A percentile compares a stretch with the other conserved stretches of the same genome.
Evolutionary conservation across 176 grass and related monocot species (phyloP).

Genomic region (Eremochloa ophiuroides): DNA sequence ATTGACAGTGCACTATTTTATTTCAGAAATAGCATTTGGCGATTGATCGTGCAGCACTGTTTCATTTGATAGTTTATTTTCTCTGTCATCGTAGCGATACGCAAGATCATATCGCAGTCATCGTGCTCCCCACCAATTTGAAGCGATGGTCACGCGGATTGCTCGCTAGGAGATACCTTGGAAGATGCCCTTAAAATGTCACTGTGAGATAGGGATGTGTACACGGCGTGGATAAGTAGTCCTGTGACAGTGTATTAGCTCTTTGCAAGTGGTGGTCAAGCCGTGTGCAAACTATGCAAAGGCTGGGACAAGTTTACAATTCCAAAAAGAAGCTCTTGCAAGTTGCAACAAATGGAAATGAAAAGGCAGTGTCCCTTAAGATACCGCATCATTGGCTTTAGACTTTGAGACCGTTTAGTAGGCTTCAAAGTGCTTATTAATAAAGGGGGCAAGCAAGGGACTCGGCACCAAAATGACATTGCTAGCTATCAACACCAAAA

Average conservation of each 20-base stretch:
- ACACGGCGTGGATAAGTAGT: too few species aligned
- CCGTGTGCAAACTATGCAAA: too few species aligned
- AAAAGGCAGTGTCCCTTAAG: too few species aligned
- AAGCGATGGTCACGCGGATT: background rate
- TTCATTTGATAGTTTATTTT: too few species aligned
- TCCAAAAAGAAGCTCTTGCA: background rate
- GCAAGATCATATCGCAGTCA: background rate
- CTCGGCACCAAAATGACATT: too few species aligned
- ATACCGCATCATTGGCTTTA: too few species aligned
- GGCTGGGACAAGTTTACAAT: background rate
- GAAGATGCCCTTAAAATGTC: slow-evolving; percentile 6
- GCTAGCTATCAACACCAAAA: background rate
- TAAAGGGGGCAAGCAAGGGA: too few species aligned
- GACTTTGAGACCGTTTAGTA: too few species aligned
- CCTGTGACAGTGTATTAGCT: background rate
- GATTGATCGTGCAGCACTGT: too few species aligned
- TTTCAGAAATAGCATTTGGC: background rate
- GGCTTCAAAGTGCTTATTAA: too few species aligned
- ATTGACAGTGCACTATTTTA: background rate
- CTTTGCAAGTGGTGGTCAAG: background rate
- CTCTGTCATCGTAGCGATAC: background rate
- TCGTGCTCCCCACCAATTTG: slow-evolving; percentile 7
- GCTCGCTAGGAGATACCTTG: background rate
- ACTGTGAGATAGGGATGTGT: slow-evolving; percentile 12
- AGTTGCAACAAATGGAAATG: slow-evolving; percentile 7